These are phyloP conservation scores for Wickerhamiella azyma DNA, from an alignment of 805 yeast genomes.

Conservation along the genomic window DNA sequence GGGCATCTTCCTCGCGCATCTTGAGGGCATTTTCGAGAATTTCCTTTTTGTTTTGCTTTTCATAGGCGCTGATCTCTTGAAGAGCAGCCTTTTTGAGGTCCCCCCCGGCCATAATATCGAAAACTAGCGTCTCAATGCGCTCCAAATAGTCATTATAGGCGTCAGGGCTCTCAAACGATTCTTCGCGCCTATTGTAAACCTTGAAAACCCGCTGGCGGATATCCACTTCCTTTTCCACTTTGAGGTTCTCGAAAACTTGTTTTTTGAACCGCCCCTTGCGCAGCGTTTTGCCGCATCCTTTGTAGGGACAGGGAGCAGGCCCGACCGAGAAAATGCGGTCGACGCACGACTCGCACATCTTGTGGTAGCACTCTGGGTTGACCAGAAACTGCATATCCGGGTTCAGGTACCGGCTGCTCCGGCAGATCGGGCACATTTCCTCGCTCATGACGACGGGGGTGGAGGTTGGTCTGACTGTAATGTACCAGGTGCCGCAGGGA, in stretches of 20 bases:
- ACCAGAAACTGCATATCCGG: constrained; percentile 87
- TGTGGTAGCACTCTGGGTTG: constrained; percentile 96
- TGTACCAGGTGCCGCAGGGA: constrained; percentile 49
- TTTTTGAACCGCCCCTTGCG: constrained; percentile 82
- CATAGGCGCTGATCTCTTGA: constrained; percentile 39
- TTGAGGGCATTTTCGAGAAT: constrained; percentile 65
- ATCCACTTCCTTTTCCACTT: constrained; percentile 85
- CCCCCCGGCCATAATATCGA: constrained; percentile 60
- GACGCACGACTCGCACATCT: constrained; percentile 90
- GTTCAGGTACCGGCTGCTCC: constrained; percentile 83
- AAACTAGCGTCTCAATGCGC: constrained; percentile 65
- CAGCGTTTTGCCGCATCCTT: constrained; percentile 73
- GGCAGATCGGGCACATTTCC: constrained; percentile 95
- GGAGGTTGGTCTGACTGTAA: not conserved
- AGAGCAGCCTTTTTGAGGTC: constrained; percentile 52
- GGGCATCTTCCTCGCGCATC: constrained; percentile 57
- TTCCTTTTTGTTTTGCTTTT: constrained; percentile 55
- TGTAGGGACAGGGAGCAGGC: constrained; percentile 94
- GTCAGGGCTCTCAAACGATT: constrained; percentile 48
- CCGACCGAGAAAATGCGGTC: constrained; percentile 89
- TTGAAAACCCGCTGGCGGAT: constrained; percentile 62
- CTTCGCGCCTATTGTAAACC: constrained; percentile 67
- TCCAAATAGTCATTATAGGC: constrained; percentile 72
- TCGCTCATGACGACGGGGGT: constrained; percentile 13
- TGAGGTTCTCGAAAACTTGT: constrained; percentile 83